Evolutionary conservation across 2,329 filamentous ascomycete species (phyloP).

Genomic region (Podosphaera fusca): DNA sequence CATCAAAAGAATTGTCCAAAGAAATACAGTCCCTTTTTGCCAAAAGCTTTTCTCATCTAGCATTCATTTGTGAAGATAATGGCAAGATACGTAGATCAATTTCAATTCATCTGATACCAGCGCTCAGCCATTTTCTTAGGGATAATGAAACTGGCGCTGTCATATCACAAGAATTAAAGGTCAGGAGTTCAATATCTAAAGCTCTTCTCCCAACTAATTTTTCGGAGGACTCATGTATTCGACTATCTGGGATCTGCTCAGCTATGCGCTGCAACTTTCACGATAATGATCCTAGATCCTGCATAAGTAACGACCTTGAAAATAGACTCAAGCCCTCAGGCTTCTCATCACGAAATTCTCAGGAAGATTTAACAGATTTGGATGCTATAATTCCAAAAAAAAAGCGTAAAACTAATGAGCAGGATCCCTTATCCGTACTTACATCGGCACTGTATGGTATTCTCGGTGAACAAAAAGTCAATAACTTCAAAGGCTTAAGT

Average conservation of each 20-base stretch:
- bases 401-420: slow-evolving; percentile 13
- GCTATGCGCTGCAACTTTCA: neutral
- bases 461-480: slow-evolving; percentile 17
- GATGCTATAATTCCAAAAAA: slow-evolving; percentile 9
- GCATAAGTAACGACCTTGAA: slow-evolving; percentile 5
- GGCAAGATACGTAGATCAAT: slow-evolving; percentile 8
- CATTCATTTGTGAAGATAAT: slow-evolving; percentile 8
- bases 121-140: slow-evolving; percentile 4
- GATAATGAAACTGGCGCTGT: slow-evolving; percentile 1
- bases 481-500: slow-evolving; percentile 20
- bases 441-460: slow-evolving; percentile 14
- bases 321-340: slow-evolving; percentile 9
- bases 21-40: slow-evolving; percentile 6
- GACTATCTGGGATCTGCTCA: neutral
- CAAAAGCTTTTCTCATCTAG: slow-evolving; percentile 10
- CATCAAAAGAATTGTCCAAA: slow-evolving; percentile 5
- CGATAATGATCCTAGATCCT: no score
- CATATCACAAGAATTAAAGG: slow-evolving; percentile 12
- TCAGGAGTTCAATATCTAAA: slow-evolving; percentile 2
- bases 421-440: slow-evolving; percentile 14
- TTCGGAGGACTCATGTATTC: neutral
- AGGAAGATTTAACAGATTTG: neutral
- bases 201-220: neutral
- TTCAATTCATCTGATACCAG: slow-evolving; percentile 9
- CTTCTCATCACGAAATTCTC: slow-evolving; percentile 1